Base-by-base conservation (phyloP, 768 basidiomycete species). In the Kwoniella shandongensis region DNA sequence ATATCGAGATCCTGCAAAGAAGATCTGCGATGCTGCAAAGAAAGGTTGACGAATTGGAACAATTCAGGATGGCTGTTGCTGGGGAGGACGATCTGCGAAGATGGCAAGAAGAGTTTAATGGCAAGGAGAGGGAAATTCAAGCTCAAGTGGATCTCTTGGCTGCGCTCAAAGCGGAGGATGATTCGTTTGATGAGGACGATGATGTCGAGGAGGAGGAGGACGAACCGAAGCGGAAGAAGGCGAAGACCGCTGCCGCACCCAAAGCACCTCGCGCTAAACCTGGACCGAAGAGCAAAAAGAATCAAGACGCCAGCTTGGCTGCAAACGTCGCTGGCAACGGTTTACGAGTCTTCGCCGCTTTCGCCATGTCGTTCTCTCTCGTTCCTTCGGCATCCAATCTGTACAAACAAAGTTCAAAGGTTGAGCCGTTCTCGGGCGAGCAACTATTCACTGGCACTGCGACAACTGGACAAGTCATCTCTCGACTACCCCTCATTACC, bases 1-100 rank as follows among this genome's bases (percentile, higher is more conserved):
- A 76, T 40, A 74, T 76, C 54, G 73, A 74, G 40, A 41, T 70
- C 4, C 49, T 73, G 18, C 71, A 73, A 40, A 49, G 40, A 20
- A 52, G 71, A 20, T 59, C 60, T 8, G 62, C 59, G 7, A 62
- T 44, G 45, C 44, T 73, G 22, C 63, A 70, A 44, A 44, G 71
- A 0, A 66, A 64, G 39, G 64, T 73, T 3, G 61, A 61, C 26
- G 71, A 70, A 45, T 61, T 73, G 8, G 69, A 70, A 49, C 38
- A 48, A 11, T 73, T 48, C 54, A 30, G 71, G 39, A 7, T 46
- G 3, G 66, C 59, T 22, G 66, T 70, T 2, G 66, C 51, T 26
- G 71, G 71, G 18, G 54, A 64, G 51, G 66, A 63, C 4, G 59
- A 66, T 44, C 23, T 66, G 12, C 41, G 25, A 2, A 0, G 20